phyloP scores from a whole-genome alignment of 805 yeast species.

The Scheffersomyces lignosus region DNA sequence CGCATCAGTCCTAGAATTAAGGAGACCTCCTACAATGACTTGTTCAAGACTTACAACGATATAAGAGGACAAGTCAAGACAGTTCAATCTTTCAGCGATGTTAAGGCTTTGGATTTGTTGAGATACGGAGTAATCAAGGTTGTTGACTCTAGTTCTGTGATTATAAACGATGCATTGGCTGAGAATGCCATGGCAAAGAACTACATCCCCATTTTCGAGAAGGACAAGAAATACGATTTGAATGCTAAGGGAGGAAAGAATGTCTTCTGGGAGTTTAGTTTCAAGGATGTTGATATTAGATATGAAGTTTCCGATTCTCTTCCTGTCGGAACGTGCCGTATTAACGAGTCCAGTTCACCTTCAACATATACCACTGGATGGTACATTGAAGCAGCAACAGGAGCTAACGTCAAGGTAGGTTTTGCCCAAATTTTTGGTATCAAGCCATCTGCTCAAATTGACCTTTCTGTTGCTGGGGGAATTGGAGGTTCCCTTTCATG shows the following conservation, averaged over 20 bases:
- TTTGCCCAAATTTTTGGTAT: not conserved
- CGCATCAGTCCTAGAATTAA: too few species aligned
- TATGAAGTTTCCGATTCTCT: not conserved
- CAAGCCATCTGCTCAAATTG: not conserved
- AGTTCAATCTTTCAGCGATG: not conserved
- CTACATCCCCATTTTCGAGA: not conserved
- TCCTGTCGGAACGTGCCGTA: not conserved
- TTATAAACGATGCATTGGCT: not conserved
- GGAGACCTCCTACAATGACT: too few species aligned
- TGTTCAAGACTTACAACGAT: not conserved
- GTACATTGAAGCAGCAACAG: not conserved
- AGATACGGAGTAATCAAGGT: not conserved
- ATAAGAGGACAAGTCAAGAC: not conserved
- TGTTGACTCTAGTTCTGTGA: not conserved
- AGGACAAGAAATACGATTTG: not conserved
- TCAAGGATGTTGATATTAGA: not conserved
- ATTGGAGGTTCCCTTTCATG: not conserved
- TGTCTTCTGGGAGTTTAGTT: not conserved
- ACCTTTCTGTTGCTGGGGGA: not conserved
- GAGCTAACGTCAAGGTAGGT: not conserved
- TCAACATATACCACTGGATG: not conserved
- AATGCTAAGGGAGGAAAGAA: not conserved
- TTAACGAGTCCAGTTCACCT: not conserved
- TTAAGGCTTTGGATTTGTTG: not conserved
- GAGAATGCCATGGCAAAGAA: not conserved